A percentile compares a stretch with the other conserved stretches of the same genome.
These are phyloP conservation scores for Epichloe aotearoae DNA, from an alignment of 2,329 filamentous ascomycete species.

Conservation along the genomic window DNA sequence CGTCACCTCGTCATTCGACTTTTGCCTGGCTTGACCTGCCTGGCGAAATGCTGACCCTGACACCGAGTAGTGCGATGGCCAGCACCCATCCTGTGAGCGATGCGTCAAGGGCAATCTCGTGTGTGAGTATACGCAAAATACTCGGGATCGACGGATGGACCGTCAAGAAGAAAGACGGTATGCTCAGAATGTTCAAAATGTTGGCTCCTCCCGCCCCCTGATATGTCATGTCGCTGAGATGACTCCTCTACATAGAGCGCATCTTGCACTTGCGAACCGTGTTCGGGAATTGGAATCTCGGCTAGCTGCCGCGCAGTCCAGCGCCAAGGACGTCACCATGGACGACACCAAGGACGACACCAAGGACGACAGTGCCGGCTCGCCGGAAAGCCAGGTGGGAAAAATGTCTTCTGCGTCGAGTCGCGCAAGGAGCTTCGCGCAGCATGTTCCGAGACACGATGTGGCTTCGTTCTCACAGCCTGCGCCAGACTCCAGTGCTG, in stretches of 20 bases:
- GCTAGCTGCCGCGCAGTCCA: conserved; percentile 1
- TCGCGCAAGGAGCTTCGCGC: neutral
- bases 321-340: neutral
- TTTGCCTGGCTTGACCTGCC: too few species aligned
- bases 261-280: conserved; percentile 1
- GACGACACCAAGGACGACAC: neutral
- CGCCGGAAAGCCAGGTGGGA: neutral
- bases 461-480: conserved; percentile 1
- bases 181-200: neutral
- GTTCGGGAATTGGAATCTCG: conserved; percentile 1
- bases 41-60: neutral
- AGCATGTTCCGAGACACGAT: neutral
- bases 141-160: conserved; percentile 13
- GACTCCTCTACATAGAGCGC: neutral
- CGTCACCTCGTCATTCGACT: neutral
- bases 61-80: conserved; percentile 10
- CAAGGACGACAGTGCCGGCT: neutral
- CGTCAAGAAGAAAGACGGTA: conserved; percentile 12
- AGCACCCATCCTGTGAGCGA: conserved; percentile 11
- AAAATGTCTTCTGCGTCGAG: neutral
- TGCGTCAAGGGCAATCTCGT: conserved; percentile 7
- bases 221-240: neutral
- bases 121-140: conserved; percentile 12
- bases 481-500: conserved; percentile 13
- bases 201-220: too few species aligned